Evolutionary conservation across 441 rosid genomes (phyloP).

Genomic region (Breynia disticha): DNA sequence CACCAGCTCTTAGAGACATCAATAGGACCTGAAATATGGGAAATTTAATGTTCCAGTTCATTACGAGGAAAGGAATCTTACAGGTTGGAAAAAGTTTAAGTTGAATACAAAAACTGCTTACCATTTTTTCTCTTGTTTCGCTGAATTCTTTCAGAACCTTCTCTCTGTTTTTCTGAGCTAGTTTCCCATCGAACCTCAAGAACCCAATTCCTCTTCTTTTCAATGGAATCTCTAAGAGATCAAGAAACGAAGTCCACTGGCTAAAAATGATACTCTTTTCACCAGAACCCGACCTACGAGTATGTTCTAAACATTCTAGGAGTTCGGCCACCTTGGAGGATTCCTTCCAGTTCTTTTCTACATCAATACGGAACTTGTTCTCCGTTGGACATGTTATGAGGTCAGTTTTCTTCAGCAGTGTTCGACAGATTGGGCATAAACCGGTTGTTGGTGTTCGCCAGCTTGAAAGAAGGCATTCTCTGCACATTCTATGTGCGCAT

Average conservation of each 20-base stretch:
- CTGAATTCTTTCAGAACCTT: constrained; percentile 53
- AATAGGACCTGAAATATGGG: constrained; percentile 36
- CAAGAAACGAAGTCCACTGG: constrained; percentile 66
- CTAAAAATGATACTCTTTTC: constrained; percentile 68
- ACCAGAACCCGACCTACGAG: constrained; percentile 26
- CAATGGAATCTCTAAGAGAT: constrained; percentile 54
- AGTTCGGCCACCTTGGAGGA: constrained; percentile 56
- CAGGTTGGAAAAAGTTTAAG: too few relatives aligned
- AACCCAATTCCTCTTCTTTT: constrained; percentile 34
- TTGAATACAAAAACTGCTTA: constrained; percentile 15
- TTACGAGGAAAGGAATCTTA: not conserved
- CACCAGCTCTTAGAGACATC: constrained; percentile 68
- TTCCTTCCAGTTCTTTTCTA: constrained; percentile 53
- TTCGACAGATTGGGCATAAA: constrained; percentile 48
- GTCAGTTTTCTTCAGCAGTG: constrained; percentile 33
- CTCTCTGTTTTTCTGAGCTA: constrained; percentile 51
- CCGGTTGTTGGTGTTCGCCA: constrained; percentile 44
- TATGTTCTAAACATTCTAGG: constrained; percentile 37
- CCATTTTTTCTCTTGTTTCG: constrained; percentile 44
- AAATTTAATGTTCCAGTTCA: not conserved
- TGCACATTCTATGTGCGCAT: constrained; percentile 64
- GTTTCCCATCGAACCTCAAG: constrained; percentile 49
- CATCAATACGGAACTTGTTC: constrained; percentile 45
- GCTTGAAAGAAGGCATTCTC: constrained; percentile 60
- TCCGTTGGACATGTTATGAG: constrained; percentile 54